Base-by-base conservation (phyloP, 768 basidiomycete species). In the Amyloporia xantha region DNA sequence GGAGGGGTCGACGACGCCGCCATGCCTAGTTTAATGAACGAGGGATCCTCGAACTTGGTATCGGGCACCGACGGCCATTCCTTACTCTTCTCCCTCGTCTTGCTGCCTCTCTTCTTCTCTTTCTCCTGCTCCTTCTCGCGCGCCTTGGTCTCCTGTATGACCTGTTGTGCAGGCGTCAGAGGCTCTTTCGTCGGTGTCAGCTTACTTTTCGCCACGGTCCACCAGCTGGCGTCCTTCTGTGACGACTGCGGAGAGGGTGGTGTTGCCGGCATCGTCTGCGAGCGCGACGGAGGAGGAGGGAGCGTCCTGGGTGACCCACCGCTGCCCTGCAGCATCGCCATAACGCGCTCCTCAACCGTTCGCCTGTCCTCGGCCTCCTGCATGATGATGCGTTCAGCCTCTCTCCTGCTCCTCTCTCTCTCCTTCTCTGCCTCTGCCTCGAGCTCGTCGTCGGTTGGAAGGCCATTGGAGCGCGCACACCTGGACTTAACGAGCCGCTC, bases 161-260 rank as follows among this genome's bases (percentile, higher is more conserved):
- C 73, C 56, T 89, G 87, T 58, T 91, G 89, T 0, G 90, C 89
- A 7, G 89, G 87, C 0, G 90, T 91, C n/a, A 88, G 78, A 1
- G 70, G 64, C 79, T 82, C 82, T 57, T 90, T 91, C 11, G 84
- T 84, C 2, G 89, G 86, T 1, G 87, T 89, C 9, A 92, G 73
- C 55, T 70, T 80, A 55, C 78, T 78, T 72, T 86, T 91, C 17
- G 88, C 79, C 2, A 78, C 71, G 10, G 76, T 65, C 85, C 88
- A 89, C 90, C 90, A 91, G 39, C 72, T 72, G 1, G 53, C 61
- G n/a, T 83, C 86, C 64, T 85, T 84, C 57, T 81, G 5, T 82
- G 82, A 7, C 71, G 60, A 1, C 79, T 72, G 1, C 84, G 85
- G 15, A 23, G 43, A 49, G 12, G 59, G 52, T 9, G 47, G 35